Evolutionary conservation across 2,329 filamentous ascomycete species (phyloP).

Genomic region (Ascosphaera apis): DNA sequence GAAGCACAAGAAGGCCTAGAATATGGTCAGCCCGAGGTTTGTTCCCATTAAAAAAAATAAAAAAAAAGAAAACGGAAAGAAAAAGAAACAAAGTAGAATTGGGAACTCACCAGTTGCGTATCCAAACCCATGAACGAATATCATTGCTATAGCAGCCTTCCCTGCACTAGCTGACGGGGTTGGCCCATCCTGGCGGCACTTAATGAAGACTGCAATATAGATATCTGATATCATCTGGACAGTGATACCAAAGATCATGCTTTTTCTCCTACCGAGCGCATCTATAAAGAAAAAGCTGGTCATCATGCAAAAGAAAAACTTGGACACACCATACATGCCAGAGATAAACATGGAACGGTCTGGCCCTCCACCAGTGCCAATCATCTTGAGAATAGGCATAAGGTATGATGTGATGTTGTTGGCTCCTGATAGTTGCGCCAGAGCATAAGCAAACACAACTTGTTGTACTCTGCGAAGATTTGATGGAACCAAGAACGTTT

Average conservation of each 20-base stretch:
- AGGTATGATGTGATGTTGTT: conserved; percentile 24
- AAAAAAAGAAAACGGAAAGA: not conserved
- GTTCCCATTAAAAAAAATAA: not conserved
- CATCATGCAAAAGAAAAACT: conserved; percentile 20
- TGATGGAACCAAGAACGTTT: conserved; percentile 15
- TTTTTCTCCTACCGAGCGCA: conserved; percentile 18
- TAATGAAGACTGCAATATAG: conserved; percentile 21
- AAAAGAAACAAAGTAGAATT: not conserved
- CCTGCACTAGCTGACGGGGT: conserved; percentile 11
- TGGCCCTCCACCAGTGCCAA: conserved; percentile 13
- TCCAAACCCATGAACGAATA: conserved; percentile 25
- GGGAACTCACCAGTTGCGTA: conserved; percentile 17
- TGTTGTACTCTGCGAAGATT: conserved; percentile 22
- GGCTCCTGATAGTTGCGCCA: conserved; percentile 24
- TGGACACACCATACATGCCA: conserved; percentile 22
- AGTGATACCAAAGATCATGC: conserved; percentile 15
- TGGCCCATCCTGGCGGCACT: conserved; percentile 10
- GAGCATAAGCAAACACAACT: conserved; percentile 15
- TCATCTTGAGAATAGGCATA: conserved; percentile 19
- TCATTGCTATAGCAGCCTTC: conserved; percentile 19
- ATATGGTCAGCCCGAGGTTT: not conserved
- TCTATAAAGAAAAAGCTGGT: conserved; percentile 24
- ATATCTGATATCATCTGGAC: conserved; percentile 20
- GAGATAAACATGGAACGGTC: conserved; percentile 17
- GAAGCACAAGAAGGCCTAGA: conserved; percentile 17